Percentiles rank a stretch among this genome's conserved stretches.
Conservation (phyloP, 2,329 filamentous ascomycete species). For the Neofusicoccum cordaticola region DNA sequence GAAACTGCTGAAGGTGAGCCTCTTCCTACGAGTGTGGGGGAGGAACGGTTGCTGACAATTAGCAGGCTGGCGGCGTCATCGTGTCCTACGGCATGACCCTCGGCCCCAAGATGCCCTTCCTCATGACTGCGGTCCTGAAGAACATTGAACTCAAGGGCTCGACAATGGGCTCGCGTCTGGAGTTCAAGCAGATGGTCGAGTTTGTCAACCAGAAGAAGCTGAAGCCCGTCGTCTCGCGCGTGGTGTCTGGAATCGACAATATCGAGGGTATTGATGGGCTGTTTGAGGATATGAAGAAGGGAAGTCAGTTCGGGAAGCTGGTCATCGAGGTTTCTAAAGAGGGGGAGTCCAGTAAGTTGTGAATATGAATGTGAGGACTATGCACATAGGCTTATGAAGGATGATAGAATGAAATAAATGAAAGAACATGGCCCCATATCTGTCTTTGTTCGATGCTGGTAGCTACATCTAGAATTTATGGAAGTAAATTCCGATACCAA, state of each 20-base stretch:
- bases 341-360: slow-evolving; percentile 32
- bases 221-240: slow-evolving; percentile 72
- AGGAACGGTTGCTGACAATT: slow-evolving; percentile 17
- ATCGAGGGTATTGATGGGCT: slow-evolving; percentile 74
- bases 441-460: too few relatives aligned
- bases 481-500: too few relatives aligned
- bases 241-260: slow-evolving; percentile 70
- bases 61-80: slow-evolving; percentile 72
- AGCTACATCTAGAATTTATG: too few relatives aligned
- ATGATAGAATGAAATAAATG: slow-evolving; percentile 6
- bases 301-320: slow-evolving; percentile 91
- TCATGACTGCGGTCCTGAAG: slow-evolving; percentile 78
- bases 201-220: slow-evolving; percentile 76
- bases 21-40: not conserved
- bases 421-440: too few relatives aligned
- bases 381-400: not conserved
- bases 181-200: slow-evolving; percentile 86
- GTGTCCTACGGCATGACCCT: slow-evolving; percentile 89
- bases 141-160: slow-evolving; percentile 84
- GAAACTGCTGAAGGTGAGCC: slow-evolving; percentile 62
- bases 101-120: slow-evolving; percentile 78
- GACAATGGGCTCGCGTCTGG: slow-evolving; percentile 87
- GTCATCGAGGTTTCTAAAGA: slow-evolving; percentile 26
- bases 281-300: slow-evolving; percentile 85
- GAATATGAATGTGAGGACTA: not conserved